These are phyloP conservation scores for Lactifluus pinguis DNA, from an alignment of 768 basidiomycete species.

Conservation along the genomic window DNA sequence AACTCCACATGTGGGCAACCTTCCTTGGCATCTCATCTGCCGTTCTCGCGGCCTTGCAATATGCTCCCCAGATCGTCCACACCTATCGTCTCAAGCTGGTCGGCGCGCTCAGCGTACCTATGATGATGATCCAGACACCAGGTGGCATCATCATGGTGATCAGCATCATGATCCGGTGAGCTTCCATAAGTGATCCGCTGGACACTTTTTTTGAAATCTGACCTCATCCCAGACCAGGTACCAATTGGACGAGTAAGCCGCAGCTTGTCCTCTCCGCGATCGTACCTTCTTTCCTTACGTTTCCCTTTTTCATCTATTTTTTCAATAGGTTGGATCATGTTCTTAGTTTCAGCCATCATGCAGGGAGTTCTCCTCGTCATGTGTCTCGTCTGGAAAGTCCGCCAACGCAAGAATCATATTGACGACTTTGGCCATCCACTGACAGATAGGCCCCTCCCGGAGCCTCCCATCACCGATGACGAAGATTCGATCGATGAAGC, in stretches of 20 bases:
- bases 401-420: slow-evolving; percentile 65
- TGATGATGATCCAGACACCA: slow-evolving; percentile 93
- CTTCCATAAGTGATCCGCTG: slow-evolving; percentile 5
- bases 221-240: slow-evolving; percentile 46
- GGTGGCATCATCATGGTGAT: slow-evolving; percentile 82
- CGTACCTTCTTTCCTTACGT: neutral
- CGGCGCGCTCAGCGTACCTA: slow-evolving; percentile 87
- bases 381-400: slow-evolving; percentile 78
- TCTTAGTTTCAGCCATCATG: slow-evolving; percentile 73
- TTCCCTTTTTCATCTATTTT: neutral
- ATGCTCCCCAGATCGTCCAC: slow-evolving; percentile 75
- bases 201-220: neutral
- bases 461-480: slow-evolving; percentile 14
- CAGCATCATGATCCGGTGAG: slow-evolving; percentile 63
- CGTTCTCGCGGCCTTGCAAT: slow-evolving; percentile 72
- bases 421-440: slow-evolving; percentile 82
- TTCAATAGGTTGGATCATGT: slow-evolving; percentile 73
- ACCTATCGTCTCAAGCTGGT: slow-evolving; percentile 77
- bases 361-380: slow-evolving; percentile 75
- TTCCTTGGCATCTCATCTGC: slow-evolving; percentile 82
- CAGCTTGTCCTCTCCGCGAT: neutral
- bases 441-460: slow-evolving; percentile 13
- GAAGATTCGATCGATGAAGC: slow-evolving; percentile 15
- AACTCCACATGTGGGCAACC: slow-evolving; percentile 60
- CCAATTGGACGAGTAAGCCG: slow-evolving; percentile 72